phyloP scores from a whole-genome alignment of 176 grass and related monocot species.

The Phragmites australis region DNA sequence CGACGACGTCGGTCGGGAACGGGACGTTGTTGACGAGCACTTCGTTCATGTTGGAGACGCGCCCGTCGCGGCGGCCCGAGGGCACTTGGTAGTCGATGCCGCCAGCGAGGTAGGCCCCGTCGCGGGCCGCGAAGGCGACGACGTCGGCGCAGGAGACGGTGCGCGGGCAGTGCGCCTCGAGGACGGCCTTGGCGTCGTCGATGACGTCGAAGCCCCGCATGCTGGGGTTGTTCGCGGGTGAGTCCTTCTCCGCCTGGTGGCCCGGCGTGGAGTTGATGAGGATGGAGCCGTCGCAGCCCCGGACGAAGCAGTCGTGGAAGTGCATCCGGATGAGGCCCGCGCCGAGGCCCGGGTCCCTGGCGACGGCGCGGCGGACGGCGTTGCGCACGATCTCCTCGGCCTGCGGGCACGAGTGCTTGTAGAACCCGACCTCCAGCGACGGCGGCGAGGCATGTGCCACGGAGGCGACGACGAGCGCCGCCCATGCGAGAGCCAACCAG shows the following conservation, averaged over 20 bases:
- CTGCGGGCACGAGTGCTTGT: constrained; percentile 53
- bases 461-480: neutral
- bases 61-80: constrained; percentile 55
- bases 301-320: constrained; percentile 87
- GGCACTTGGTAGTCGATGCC: constrained; percentile 38
- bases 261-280: constrained; percentile 50
- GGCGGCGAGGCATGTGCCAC: neutral
- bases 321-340: constrained; percentile 69
- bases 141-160: constrained; percentile 70
- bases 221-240: constrained; percentile 46
- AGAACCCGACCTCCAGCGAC: constrained; percentile 55
- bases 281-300: constrained; percentile 58
- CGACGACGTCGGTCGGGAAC: neutral
- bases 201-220: constrained; percentile 55
- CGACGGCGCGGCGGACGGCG: constrained; percentile 47
- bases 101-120: constrained; percentile 35
- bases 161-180: constrained; percentile 49
- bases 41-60: constrained; percentile 9
- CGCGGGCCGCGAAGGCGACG: constrained; percentile 55
- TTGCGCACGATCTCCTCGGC: constrained; percentile 64
- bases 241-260: constrained; percentile 43
- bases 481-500: constrained; percentile 18
- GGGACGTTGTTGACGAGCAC: constrained; percentile 50
- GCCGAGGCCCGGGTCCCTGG: constrained; percentile 40
- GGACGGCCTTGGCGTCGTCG: constrained; percentile 52